Evolutionary conservation across 139 green algal genomes (phyloP), one percentile per base, ranked within the genome.

Genomic region (Diplosphaera chodatii): DNA sequence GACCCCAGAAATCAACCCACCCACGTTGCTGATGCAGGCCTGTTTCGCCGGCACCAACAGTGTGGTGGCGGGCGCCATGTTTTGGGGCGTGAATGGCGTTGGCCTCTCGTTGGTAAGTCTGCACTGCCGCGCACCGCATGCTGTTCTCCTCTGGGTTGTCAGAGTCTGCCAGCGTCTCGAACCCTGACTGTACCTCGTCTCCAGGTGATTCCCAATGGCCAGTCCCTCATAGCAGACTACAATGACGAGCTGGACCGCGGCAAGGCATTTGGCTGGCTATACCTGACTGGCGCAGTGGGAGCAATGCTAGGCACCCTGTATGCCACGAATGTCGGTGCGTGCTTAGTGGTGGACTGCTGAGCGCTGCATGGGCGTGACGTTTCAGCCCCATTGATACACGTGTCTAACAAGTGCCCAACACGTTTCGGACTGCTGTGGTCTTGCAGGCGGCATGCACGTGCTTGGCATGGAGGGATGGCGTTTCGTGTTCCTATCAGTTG

Each of bases 211-310:
- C 86, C 86, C 56, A 83, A 77, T 66, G 72, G 70, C 55, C 86
- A 90, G 68, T 78, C 40, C 31, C 73, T 91, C 2, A 81, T 84
- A 2, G 86, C 86, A 18, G 86, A 91, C 75, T 85, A 84, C 40
- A 81, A 88, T 70, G 31, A 69, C 6, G 71, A 76, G 22, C 64
- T 71, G n/a, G 67, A 68, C n/a, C 71, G 86, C 5, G 86, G 86
- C 13, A 55, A 71, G 21, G 86, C 85, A 2, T 91, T 91, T 70
- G 86, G 86, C 18, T 63, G 79, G 41, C 74, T 91, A 75, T 70
- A 86, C 37, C 64, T 91, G 16, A 88, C 82, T 0, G 80, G 77
- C 13, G 73, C 77, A 1, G 10, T 87, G 2, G 85, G 85, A 0
- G 82, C 69, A 3, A 82, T 89, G 67, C 20, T 87, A 18, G 84